Percentiles rank a stretch among this genome's conserved stretches.
These are phyloP conservation scores for Lasiodiplodia sp. DNA, from an alignment of 2,329 filamentous ascomycete genomes.

Conservation along the genomic window DNA sequence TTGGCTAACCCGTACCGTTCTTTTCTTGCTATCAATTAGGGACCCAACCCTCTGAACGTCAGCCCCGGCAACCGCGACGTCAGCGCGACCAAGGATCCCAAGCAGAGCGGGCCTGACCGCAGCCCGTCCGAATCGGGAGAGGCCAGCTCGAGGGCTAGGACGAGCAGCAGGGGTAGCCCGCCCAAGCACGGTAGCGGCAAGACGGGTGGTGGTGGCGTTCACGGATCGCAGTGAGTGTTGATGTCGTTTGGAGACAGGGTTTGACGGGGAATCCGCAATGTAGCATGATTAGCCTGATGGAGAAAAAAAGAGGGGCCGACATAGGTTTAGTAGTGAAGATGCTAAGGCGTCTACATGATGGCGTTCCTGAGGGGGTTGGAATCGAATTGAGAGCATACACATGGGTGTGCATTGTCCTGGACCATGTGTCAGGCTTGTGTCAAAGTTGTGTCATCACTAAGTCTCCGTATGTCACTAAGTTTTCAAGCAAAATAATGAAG, in stretches of 20 bases:
- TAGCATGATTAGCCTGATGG: background rate
- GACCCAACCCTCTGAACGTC: constrained; percentile 62
- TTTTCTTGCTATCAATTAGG: constrained; percentile 29
- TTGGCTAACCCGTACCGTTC: background rate
- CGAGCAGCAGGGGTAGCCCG: constrained; percentile 45
- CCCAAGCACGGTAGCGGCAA: constrained; percentile 23
- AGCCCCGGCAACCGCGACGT: constrained; percentile 68
- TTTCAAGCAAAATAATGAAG: background rate
- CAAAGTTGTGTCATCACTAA: background rate
- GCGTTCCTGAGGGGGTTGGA: background rate
- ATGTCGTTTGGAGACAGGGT: background rate
- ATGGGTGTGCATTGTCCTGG: background rate
- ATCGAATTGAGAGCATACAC: background rate
- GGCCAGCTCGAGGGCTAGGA: constrained; percentile 43
- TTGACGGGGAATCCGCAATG: background rate
- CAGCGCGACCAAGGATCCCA: constrained; percentile 56
- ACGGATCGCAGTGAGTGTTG: background rate
- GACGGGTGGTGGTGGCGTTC: background rate
- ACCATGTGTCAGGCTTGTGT: too few relatives aligned
- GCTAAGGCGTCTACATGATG: background rate
- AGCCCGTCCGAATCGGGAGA: constrained; percentile 48
- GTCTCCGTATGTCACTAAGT: background rate
- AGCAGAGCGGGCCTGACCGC: constrained; percentile 53
- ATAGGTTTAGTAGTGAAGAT: background rate
- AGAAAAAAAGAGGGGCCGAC: background rate